Conservation (phyloP, 495 filamentous ascomycete genomes). For the Xylaria intraflava region DNA sequence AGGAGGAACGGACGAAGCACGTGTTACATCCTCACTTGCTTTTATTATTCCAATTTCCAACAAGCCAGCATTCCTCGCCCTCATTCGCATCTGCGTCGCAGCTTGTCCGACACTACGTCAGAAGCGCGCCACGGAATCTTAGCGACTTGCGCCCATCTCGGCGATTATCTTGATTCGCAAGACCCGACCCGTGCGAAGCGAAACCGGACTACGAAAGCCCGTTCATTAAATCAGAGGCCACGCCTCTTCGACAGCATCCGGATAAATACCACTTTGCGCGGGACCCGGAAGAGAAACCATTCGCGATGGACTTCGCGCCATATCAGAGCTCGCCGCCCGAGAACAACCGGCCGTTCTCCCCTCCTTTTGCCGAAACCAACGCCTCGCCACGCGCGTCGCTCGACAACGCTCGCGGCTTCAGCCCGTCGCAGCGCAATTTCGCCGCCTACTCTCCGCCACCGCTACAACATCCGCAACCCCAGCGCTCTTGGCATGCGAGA, state of each 20-base stretch:
- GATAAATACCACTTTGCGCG: neutral
- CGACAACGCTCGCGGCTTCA: slow-evolving; percentile 2
- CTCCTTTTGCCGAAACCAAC: slow-evolving; percentile 39
- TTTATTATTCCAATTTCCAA: no score
- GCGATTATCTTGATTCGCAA: no score
- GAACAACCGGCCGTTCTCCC: slow-evolving; percentile 64
- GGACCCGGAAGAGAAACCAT: neutral
- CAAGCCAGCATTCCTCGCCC: no score
- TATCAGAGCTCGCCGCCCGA: slow-evolving; percentile 88
- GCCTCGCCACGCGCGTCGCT: slow-evolving; percentile 18
- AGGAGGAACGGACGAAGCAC: no score
- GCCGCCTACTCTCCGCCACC: slow-evolving; percentile 38
- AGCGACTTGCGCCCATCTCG: no score
- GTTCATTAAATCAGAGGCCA: neutral
- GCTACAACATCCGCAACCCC: slow-evolving; percentile 44
- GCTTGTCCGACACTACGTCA: no score
- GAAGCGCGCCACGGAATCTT: no score
- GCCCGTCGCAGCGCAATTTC: slow-evolving; percentile 21
- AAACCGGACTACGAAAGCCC: neutral
- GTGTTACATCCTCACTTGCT: no score
- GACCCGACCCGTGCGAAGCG: neutral
- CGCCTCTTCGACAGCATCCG: neutral
- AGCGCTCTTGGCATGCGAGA: slow-evolving; percentile 38
- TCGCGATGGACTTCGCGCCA: slow-evolving; percentile 83
- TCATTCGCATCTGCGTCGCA: no score